phyloP scores from a whole-genome alignment of 805 yeast genomes.

The Candida easanensis region DNA sequence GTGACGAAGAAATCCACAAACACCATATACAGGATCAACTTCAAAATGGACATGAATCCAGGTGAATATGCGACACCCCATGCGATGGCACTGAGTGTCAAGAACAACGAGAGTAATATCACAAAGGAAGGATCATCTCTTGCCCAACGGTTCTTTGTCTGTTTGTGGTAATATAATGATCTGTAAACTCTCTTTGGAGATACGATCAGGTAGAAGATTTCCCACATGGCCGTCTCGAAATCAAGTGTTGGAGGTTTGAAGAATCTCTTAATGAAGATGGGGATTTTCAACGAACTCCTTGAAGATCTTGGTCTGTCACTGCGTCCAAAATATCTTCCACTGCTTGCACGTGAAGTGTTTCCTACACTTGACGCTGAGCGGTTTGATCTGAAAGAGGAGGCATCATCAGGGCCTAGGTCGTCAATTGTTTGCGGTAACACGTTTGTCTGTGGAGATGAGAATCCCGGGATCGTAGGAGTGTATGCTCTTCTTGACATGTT shows the following conservation, averaged over 20 bases:
- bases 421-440: constrained; percentile 19
- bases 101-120: constrained; percentile 61
- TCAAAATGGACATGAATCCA: constrained; percentile 54
- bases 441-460: constrained; percentile 4
- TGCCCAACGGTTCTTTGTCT: constrained; percentile 76
- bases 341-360: constrained; percentile 3
- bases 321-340: constrained; percentile 10
- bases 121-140: constrained; percentile 92
- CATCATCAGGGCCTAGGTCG: constrained; percentile 23
- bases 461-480: constrained; percentile 13
- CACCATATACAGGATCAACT: constrained; percentile 78
- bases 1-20: constrained; percentile 72
- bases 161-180: constrained; percentile 77
- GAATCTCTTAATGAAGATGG: constrained; percentile 41
- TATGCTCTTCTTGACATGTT: constrained; percentile 16
- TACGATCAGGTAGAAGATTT: constrained; percentile 67
- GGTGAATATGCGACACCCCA: constrained; percentile 89
- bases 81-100: constrained; percentile 73
- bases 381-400: constrained; percentile 25
- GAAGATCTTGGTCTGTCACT: constrained; percentile 5
- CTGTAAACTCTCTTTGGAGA: constrained; percentile 82
- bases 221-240: constrained; percentile 93
- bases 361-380: constrained; percentile 12
- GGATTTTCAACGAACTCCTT: constrained; percentile 26
- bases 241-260: constrained; percentile 79